Evolutionary conservation across 306 rosid genomes (phyloP), one percentile per base, ranked within the genome.

Genomic region (Cicer bijugum): DNA sequence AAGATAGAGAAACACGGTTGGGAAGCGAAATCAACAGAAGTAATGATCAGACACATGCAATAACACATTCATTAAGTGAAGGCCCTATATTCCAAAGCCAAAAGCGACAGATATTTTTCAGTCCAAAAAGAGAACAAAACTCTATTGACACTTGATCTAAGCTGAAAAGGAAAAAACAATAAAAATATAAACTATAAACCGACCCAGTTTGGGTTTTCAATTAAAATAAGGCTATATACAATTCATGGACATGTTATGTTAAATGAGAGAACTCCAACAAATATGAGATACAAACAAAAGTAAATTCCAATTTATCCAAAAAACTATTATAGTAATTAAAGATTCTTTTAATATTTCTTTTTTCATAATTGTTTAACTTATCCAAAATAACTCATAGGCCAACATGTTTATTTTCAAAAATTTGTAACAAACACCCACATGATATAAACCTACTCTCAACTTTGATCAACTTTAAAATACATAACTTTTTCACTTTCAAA

Each of bases 111-210:
- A 57, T 4, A 8, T 42, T 42, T 40, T 40, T 12, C 8, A 11
- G 23, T n/a, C 8, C 9, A 71, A 44, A 16, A 71, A 33, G 5
- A 5, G 7, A 58, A 8, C 17, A 74, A 59, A 70, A 60, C 69
- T 72, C 40, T 55, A 46, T 43, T 28, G 8, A 58, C 12, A 62
- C 23, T 53, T 69, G 59, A 59, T 20, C 48, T 52, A 52, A 43
- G 59, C 67, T 7, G 52, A 69, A 62, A 75, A 55, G 9, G 17
- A 44, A 35, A 53, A 55, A 75, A 38, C 12, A 59, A 67, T 12
- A 35, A 58, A 47, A 64, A 14, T 2, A 65, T 45, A 43, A 66
- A 19, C 12, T 9, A 66, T 20, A 66, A 66, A 44, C 19, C 19
- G 16, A 6, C 52, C 35, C 14, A 64, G 15, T 10, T 64, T 64